A percentile compares a stretch with the other conserved stretches of the same genome.
phyloP scores from a whole-genome alignment of 257 asterid genomes.

The Ophiorrhiza pumila region DNA sequence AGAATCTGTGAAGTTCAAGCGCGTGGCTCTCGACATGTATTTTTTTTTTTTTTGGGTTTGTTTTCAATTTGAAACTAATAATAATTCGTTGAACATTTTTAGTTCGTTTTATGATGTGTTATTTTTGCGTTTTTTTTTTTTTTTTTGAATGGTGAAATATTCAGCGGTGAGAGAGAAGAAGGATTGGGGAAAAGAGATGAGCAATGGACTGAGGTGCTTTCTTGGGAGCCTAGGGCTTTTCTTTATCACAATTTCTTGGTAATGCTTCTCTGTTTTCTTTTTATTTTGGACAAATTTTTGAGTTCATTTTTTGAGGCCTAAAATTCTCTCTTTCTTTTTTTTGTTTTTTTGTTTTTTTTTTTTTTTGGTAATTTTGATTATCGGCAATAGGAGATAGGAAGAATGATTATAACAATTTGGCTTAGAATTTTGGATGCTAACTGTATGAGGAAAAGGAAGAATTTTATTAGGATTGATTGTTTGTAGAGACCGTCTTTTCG shows the following conservation, averaged over 20 bases:
- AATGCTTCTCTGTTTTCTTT: conserved; percentile 7
- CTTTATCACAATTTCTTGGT: conserved; percentile 78
- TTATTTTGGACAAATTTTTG: neutral
- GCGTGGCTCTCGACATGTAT: conserved; percentile 46
- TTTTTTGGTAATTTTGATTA: too few species aligned
- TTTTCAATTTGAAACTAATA: neutral
- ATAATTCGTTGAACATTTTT: neutral
- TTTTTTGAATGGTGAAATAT: neutral
- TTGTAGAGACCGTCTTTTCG: too few species aligned
- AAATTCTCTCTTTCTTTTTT: too few species aligned
- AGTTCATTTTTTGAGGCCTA: neutral
- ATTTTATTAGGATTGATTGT: too few species aligned
- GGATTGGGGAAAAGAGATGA: conserved; percentile 57
- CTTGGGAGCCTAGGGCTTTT: conserved; percentile 83
- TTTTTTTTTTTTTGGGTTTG: neutral
- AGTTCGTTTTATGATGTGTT: neutral
- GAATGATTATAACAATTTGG: too few species aligned
- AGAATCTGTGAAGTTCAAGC: conserved; percentile 62
- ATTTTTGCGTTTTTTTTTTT: neutral
- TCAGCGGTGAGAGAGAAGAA: conserved; percentile 40
- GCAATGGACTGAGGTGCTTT: conserved; percentile 68
- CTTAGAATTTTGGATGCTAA: too few species aligned
- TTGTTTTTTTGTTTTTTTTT: too few species aligned
- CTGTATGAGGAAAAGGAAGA: too few species aligned
- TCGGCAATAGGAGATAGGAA: too few species aligned